Evolutionary conservation across 164 flowering plant genomes (phyloP).

Genomic region (Vitis amurensis): DNA sequence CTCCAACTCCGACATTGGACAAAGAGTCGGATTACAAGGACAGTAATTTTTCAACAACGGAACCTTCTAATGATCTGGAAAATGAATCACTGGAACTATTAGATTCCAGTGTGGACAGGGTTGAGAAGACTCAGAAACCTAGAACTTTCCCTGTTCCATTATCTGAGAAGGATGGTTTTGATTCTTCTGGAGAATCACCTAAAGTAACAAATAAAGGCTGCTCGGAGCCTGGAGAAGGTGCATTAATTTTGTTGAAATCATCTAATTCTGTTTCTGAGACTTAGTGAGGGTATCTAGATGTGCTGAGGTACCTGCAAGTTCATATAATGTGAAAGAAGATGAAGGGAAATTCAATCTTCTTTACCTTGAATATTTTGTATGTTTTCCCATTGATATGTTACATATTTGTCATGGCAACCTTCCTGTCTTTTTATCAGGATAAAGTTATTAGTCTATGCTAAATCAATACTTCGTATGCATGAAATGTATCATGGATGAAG

Average conservation of each 20-base stretch:
- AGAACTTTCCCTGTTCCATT: conserved; percentile 52
- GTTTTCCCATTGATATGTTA: not conserved
- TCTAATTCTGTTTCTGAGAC: conserved; percentile 15
- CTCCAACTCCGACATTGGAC: conserved; percentile 34
- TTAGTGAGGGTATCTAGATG: conserved; percentile 10
- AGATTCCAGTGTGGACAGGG: conserved; percentile 9
- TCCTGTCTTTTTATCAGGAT: not conserved
- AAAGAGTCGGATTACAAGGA: conserved; percentile 49
- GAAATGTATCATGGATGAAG: too few species aligned
- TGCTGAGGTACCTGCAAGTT: conserved; percentile 23
- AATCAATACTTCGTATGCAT: too few species aligned
- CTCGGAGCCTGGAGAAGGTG: conserved; percentile 17
- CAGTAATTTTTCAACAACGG: conserved; percentile 15
- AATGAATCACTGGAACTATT: conserved; percentile 8
- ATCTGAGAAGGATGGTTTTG: conserved; percentile 37
- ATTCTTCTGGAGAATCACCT: conserved; percentile 17
- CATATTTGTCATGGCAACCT: not conserved
- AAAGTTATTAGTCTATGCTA: not conserved
- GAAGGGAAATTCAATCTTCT: conserved; percentile 30
- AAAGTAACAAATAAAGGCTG: conserved; percentile 6
- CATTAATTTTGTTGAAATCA: conserved; percentile 4
- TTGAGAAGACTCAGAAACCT: conserved; percentile 32
- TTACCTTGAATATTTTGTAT: conserved; percentile 1
- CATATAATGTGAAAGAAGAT: conserved; percentile 17
- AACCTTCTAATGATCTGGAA: conserved; percentile 15